Conservation (phyloP, 306 rosid genomes). For the Prosopis cineraria region DNA sequence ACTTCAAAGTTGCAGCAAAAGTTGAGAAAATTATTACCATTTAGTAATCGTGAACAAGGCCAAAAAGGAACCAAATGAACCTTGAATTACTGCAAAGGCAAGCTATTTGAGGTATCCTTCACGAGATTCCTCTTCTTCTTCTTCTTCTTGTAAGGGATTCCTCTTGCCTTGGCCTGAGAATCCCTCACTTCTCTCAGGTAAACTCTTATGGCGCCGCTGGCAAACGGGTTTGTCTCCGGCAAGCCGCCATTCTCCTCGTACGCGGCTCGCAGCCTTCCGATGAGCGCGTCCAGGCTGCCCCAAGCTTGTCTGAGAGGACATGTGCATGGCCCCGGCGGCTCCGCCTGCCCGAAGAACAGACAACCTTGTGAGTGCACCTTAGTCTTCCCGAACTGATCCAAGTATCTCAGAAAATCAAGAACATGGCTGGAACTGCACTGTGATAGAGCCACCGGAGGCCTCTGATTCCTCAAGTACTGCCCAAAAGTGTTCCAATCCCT, state of each 20-base stretch:
- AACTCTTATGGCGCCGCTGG: conserved; percentile 71
- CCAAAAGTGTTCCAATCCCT: conserved; percentile 94
- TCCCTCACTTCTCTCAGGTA: conserved; percentile 78
- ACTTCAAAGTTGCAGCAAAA: not conserved
- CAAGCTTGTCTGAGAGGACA: conserved; percentile 90
- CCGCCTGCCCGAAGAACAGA: conserved; percentile 73
- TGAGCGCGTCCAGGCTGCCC: conserved; percentile 89
- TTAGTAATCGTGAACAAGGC: conserved; percentile 25
- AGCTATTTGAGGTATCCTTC: conserved; percentile 41
- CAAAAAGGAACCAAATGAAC: conserved; percentile 10
- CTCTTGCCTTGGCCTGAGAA: conserved; percentile 84
- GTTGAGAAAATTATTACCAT: not conserved
- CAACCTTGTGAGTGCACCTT: conserved; percentile 72
- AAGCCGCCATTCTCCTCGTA: conserved; percentile 93
- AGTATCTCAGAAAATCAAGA: conserved; percentile 74
- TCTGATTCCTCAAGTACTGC: conserved; percentile 83
- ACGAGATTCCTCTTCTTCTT: conserved; percentile 53
- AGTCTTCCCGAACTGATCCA: conserved; percentile 86
- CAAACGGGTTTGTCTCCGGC: conserved; percentile 85
- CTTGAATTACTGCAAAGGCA: conserved; percentile 42
- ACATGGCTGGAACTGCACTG: conserved; percentile 81
- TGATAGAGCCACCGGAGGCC: conserved; percentile 72
- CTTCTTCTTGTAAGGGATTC: conserved; percentile 88
- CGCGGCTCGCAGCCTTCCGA: conserved; percentile 89
- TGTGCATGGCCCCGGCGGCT: conserved; percentile 83